These are phyloP conservation scores for Homolaphlyctis polyrhiza DNA, from an alignment of 371 early-diverging fungal species.

Conservation along the genomic window DNA sequence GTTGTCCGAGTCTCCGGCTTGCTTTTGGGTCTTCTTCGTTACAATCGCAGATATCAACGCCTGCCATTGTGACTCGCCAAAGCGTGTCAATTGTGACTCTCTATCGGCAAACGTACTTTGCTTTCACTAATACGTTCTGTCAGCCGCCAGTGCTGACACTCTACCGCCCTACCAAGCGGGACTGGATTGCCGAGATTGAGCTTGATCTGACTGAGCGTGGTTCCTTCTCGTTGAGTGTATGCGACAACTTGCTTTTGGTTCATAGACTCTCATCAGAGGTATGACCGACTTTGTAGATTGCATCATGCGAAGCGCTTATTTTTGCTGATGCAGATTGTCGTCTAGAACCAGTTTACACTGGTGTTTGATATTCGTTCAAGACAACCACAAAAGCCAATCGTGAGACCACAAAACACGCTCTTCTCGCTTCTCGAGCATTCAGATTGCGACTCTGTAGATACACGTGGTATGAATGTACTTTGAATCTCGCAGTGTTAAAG, in stretches of 20 bases:
- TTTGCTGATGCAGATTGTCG: neutral
- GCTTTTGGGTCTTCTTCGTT: constrained; percentile 5
- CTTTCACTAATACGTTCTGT: constrained; percentile 10
- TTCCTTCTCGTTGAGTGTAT: constrained; percentile 13
- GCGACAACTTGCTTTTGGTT: constrained; percentile 22
- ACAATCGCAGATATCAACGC: neutral
- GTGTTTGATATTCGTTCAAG: neutral
- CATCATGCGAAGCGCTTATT: neutral
- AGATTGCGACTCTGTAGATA: too few relatives aligned
- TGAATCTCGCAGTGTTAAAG: too few relatives aligned
- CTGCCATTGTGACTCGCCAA: neutral
- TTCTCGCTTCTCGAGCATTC: neutral
- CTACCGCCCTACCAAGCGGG: constrained; percentile 6
- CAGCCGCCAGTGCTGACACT: constrained; percentile 9
- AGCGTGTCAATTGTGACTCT: constrained; percentile 5
- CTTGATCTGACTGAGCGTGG: constrained; percentile 16
- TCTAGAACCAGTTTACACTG: neutral
- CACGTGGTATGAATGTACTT: too few relatives aligned
- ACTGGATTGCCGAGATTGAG: constrained; percentile 3
- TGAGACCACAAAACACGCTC: neutral
- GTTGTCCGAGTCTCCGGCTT: neutral
- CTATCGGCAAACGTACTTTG: neutral
- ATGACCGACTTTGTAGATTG: neutral
- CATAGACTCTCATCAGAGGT: constrained; percentile 17
- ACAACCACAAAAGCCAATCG: neutral